Conservation (phyloP, 2,329 filamentous ascomycete genomes). For the Paramyrothecium sp. region DNA sequence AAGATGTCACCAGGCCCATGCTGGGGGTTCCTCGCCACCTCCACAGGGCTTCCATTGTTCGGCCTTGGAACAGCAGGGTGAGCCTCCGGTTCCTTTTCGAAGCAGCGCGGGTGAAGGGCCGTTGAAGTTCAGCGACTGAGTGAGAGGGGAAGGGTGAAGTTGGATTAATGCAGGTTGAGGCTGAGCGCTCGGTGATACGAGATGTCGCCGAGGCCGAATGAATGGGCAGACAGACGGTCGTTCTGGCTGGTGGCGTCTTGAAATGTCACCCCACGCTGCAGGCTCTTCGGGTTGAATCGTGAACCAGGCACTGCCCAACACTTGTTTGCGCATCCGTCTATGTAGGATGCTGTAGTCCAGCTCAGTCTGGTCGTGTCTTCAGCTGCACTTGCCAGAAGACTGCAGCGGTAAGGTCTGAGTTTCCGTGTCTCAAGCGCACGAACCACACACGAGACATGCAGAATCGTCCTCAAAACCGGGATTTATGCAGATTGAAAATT, state of each 20-base stretch:
- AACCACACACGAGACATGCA: neutral
- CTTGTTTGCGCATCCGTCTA: too few relatives aligned
- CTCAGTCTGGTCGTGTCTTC: too few relatives aligned
- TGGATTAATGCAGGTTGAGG: neutral
- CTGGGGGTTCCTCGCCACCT: neutral
- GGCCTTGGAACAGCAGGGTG: neutral
- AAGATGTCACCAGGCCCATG: neutral
- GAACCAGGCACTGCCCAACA: too few relatives aligned
- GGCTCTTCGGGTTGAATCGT: neutral
- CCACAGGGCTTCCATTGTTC: neutral
- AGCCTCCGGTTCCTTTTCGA: neutral
- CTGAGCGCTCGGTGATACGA: neutral
- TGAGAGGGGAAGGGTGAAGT: neutral
- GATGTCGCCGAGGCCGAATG: neutral
- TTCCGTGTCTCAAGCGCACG: neutral
- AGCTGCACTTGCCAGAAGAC: too few relatives aligned
- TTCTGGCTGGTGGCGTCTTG: too few relatives aligned
- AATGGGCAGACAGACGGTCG: too few relatives aligned
- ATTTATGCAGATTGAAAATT: neutral
- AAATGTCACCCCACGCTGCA: neutral
- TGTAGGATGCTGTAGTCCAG: too few relatives aligned
- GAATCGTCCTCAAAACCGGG: neutral
- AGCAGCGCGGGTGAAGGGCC: neutral
- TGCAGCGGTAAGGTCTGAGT: neutral
- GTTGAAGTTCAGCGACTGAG: neutral